These are phyloP conservation scores for Cladophialophora yegresii DNA, from an alignment of 2,329 filamentous ascomycete species.

Conservation along the genomic window DNA sequence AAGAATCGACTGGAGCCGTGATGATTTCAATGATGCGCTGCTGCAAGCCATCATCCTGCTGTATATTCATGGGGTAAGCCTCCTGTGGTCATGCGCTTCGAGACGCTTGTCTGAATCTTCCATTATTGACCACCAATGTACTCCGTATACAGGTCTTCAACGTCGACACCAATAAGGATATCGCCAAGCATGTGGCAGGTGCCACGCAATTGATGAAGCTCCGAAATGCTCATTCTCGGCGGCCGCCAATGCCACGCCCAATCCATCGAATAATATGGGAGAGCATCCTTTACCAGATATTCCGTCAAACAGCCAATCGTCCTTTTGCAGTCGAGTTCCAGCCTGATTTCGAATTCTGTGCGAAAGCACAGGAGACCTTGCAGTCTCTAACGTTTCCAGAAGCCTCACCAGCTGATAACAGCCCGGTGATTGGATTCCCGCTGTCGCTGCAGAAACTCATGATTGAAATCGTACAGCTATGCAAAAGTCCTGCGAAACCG, in stretches of 20 bases:
- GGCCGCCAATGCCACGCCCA: conserved; percentile 22
- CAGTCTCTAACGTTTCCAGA: conserved; percentile 25
- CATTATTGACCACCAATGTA: background rate
- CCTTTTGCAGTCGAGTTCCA: conserved; percentile 25
- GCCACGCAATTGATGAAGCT: conserved; percentile 29
- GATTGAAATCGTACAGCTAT: conserved; percentile 24
- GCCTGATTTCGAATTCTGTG: conserved; percentile 26
- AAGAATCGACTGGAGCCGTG: conserved; percentile 24
- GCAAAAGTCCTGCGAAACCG: conserved; percentile 16
- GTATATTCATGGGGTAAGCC: conserved; percentile 30
- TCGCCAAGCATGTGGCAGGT: conserved; percentile 24
- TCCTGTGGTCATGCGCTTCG: too few relatives aligned
- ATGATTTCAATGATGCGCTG: conserved; percentile 23
- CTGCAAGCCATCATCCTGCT: conserved; percentile 20
- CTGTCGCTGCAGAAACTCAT: conserved; percentile 26
- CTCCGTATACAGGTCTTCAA: conserved; percentile 19
- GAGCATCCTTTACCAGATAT: conserved; percentile 27
- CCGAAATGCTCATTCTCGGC: conserved; percentile 18
- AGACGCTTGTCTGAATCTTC: background rate
- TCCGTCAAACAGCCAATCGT: conserved; percentile 26
- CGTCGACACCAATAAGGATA: conserved; percentile 23
- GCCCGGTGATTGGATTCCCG: conserved; percentile 29
- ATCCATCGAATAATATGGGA: conserved; percentile 30
- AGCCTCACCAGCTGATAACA: conserved; percentile 22
- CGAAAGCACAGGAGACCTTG: conserved; percentile 16